Percentiles rank a stretch among this genome's conserved stretches.
Evolutionary conservation across 2,329 filamentous ascomycete species (phyloP).

Genomic region (Cladosporium sp.): DNA sequence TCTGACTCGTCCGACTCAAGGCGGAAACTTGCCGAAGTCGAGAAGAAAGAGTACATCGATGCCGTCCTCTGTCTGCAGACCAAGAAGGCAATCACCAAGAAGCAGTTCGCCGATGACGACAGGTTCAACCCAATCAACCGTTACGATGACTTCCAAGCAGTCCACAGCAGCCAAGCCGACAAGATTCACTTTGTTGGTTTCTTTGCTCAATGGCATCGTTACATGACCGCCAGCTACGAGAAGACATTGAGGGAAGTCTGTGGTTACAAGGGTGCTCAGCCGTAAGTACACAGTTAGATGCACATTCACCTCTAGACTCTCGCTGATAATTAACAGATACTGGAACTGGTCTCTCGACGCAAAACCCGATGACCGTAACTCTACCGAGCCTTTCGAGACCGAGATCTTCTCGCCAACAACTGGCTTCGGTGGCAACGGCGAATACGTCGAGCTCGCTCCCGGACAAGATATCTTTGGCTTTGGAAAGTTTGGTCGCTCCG

Average conservation of each 20-base stretch:
- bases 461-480: constrained; percentile 20
- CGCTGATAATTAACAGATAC: constrained; percentile 22
- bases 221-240: constrained; percentile 31
- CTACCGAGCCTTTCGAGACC: constrained; percentile 21
- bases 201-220: constrained; percentile 34
- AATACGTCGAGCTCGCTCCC: constrained; percentile 11
- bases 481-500: neutral
- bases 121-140: constrained; percentile 16
- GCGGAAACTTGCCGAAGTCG: constrained; percentile 23
- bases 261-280: constrained; percentile 25
- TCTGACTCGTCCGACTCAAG: neutral
- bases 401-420: constrained; percentile 8
- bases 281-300: neutral
- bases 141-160: constrained; percentile 32
- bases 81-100: constrained; percentile 23
- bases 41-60: constrained; percentile 29
- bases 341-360: constrained; percentile 33
- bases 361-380: constrained; percentile 17
- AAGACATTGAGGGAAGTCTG: constrained; percentile 27
- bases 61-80: constrained; percentile 29
- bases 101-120: constrained; percentile 20
- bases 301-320: neutral
- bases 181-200: constrained; percentile 26
- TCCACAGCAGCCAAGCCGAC: constrained; percentile 27
- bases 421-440: constrained; percentile 28